phyloP scores from a whole-genome alignment of 2,329 filamentous ascomycete species.

The Pseudogymnoascus sp. region DNA sequence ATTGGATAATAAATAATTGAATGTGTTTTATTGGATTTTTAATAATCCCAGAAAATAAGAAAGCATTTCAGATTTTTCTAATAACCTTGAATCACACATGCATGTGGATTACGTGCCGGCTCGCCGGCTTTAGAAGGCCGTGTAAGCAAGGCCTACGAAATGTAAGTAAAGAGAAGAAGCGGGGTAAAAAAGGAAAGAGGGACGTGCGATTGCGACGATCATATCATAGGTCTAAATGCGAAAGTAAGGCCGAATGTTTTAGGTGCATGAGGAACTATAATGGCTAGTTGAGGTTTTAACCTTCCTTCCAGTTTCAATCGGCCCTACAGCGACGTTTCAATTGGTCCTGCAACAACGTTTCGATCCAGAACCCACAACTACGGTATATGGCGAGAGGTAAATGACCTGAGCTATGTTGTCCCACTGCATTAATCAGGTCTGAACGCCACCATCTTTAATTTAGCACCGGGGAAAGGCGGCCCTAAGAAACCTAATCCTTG shows the following conservation, averaged over 20 bases:
- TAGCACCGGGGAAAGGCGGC: not conserved
- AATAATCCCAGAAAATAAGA: not conserved
- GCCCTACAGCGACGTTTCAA: not conserved
- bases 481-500: not conserved
- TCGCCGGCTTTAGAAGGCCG: not conserved
- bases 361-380: not conserved
- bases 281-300: too few species aligned
- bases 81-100: not conserved
- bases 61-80: not conserved
- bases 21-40: not conserved
- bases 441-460: not conserved
- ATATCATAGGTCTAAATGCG: not conserved
- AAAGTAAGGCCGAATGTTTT: not conserved
- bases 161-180: not conserved
- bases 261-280: too few species aligned
- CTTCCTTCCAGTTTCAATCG: not conserved
- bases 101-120: not conserved
- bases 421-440: not conserved
- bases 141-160: not conserved
- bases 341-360: not conserved
- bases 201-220: not conserved
- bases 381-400: not conserved
- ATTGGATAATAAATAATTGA: not conserved
- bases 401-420: not conserved
- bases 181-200: not conserved